Evolutionary conservation across 2,329 filamentous ascomycete species (phyloP).

Genomic region (Xylariales sp.): DNA sequence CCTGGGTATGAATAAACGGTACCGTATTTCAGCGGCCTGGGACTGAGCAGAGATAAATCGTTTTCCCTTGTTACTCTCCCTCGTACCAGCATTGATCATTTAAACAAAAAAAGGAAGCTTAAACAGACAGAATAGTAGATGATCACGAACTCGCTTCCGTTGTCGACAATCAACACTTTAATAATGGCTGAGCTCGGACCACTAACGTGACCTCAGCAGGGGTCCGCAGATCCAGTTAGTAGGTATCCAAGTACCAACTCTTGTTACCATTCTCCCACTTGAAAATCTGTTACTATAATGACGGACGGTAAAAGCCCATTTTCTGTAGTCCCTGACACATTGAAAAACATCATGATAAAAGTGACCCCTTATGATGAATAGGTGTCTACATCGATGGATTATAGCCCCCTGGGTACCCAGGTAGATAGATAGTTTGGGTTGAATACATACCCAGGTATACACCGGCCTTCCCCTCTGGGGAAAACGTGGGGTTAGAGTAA

Average conservation of each 20-base stretch:
- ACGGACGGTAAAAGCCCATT: too few species aligned
- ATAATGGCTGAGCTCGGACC: background rate
- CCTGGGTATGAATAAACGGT: background rate
- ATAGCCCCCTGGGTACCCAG: too few species aligned
- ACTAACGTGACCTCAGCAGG: background rate
- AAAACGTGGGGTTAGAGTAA: slow-evolving; percentile 19
- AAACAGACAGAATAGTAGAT: background rate
- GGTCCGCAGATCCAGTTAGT: background rate
- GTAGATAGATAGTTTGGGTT: too few species aligned
- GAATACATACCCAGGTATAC: too few species aligned
- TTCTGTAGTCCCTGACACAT: too few species aligned
- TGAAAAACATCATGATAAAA: too few species aligned
- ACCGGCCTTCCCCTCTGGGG: background rate
- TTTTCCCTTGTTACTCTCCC: background rate
- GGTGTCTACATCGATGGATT: too few species aligned
- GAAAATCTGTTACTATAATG: too few species aligned
- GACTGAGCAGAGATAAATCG: background rate
- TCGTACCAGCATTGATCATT: background rate
- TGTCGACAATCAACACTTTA: background rate
- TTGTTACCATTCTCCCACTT: too few species aligned
- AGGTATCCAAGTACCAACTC: background rate
- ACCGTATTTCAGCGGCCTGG: background rate
- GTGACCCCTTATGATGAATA: too few species aligned
- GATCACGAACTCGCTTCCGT: background rate
- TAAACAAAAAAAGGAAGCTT: background rate